Base-by-base conservation (phyloP, 768 basidiomycete genomes). In the Phallus indusiatus region DNA sequence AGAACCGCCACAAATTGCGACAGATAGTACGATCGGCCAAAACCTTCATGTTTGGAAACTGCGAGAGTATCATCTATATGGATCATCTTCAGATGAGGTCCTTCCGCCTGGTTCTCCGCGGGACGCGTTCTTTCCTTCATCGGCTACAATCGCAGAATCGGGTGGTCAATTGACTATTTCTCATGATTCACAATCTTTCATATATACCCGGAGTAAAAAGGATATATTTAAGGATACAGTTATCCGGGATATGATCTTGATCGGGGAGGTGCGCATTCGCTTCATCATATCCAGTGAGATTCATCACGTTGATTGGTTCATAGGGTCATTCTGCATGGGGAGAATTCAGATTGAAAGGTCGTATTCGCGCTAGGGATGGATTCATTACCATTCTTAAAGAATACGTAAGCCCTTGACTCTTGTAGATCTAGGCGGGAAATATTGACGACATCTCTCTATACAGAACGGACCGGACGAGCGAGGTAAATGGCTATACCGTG, bases 261-360 rank as follows among this genome's bases (percentile, higher is more conserved):
- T 81, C 12, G 90, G 90, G 66, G 87, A 91, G 76, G 89, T 89
- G 61, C 21, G 70, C 49, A 64, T 57, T 14, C 24, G 33, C 22
- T 48, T 4, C 51, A 47, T 47, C 22, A 35, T 51, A 47, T 28
- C 54, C n/a, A n/a, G n/a, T n/a, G n/a, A n/a, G n/a, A n/a, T n/a
- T 34, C 11, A 10, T 22, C n/a, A 5, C 53, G 24, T 48, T 54
- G 46, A 37, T 49, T 49, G 56, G 18, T 18, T 14, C n/a, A 18
- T 60, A 91, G 88, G 90, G 91, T 5, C 92, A 94, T 71, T 94
- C 91, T 8, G 84, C 90, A 14, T 94, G 91, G 91, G 91, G 92
- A 21, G 84, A 89, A 63, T 94, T 93, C 71, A 84, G 78, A 60
- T 70, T 94, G 22, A 73, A 85, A 3, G 91, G 92, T 37, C 81